Evolutionary conservation across 208 protist species (phyloP).

Genomic region (Wallacemonas collosoma): DNA sequence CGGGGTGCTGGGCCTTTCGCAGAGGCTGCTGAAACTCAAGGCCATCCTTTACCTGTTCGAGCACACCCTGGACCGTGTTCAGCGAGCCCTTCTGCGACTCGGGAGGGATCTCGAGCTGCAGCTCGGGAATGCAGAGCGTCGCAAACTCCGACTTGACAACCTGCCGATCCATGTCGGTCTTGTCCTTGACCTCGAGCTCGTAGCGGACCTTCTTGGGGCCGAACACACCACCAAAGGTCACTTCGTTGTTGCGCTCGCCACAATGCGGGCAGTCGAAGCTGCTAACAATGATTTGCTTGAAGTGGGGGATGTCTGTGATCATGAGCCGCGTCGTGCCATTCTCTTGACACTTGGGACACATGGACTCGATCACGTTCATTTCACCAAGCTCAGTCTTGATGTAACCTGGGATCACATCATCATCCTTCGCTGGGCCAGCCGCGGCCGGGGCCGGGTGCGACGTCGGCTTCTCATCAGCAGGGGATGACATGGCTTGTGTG

Average conservation of each 20-base stretch:
- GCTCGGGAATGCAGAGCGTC: constrained; percentile 88
- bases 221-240: constrained; percentile 88
- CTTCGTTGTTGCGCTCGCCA: constrained; percentile 88
- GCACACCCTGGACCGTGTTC: constrained; percentile 95
- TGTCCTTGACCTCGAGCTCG: constrained; percentile 78
- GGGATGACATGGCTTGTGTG: background rate
- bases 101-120: constrained; percentile 94
- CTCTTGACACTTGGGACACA: constrained; percentile 85
- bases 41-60: constrained; percentile 80
- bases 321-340: constrained; percentile 90
- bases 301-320: constrained; percentile 92
- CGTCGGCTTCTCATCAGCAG: constrained; percentile 11
- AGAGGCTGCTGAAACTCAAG: constrained; percentile 78
- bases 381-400: constrained; percentile 86
- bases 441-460: constrained; percentile 15
- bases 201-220: constrained; percentile 82
- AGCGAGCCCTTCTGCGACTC: constrained; percentile 88
- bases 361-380: constrained; percentile 87
- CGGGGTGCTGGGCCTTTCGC: constrained; percentile 72
- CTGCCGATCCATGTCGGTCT: constrained; percentile 91
- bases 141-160: constrained; percentile 94
- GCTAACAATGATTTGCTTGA: constrained; percentile 92
- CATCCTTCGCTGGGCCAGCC: background rate
- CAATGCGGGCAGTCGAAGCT: constrained; percentile 92
- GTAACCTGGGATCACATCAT: constrained; percentile 36